Percentiles rank a stretch among this genome's conserved stretches.
phyloP scores from a whole-genome alignment of 495 filamentous ascomycete species.

The Gamarada debralockiae region DNA sequence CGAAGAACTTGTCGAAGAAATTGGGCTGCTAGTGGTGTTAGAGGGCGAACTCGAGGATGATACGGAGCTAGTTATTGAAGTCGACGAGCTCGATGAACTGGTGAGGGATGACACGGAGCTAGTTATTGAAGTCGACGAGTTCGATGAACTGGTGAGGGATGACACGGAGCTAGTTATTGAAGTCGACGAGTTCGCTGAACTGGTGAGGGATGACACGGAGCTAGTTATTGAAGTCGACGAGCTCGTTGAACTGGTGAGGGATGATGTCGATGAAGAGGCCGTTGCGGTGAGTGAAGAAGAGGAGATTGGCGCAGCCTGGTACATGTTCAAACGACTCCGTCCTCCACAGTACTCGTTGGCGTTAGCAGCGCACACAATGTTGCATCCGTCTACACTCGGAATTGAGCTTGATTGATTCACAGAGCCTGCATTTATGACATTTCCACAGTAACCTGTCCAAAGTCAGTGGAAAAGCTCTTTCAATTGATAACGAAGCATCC shows the following conservation, averaged over 20 bases:
- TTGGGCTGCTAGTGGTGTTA: neutral
- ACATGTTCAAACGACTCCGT: slow-evolving; percentile 19
- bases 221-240: slow-evolving; percentile 11
- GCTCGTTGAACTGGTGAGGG: slow-evolving; percentile 4
- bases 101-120: neutral
- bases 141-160: neutral
- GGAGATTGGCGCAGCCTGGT: slow-evolving; percentile 13
- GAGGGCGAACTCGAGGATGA: neutral
- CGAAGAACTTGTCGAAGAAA: too few species aligned
- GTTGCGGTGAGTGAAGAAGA: too few species aligned
- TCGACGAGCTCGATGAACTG: too few species aligned
- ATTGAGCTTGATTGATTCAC: slow-evolving; percentile 10
- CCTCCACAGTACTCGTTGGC: slow-evolving; percentile 30
- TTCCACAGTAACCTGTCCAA: slow-evolving; percentile 44
- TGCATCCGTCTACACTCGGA: slow-evolving; percentile 6
- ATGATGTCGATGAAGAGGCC: slow-evolving; percentile 6
- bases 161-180: neutral
- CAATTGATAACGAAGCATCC: too few species aligned
- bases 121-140: neutral
- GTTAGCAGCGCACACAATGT: slow-evolving; percentile 8
- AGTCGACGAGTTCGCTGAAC: too few species aligned
- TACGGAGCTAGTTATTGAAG: neutral
- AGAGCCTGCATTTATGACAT: slow-evolving; percentile 37
- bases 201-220: slow-evolving; percentile 28
- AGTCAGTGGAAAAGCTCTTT: slow-evolving; percentile 7